Percentiles rank a stretch among this genome's conserved stretches.
phyloP scores from a whole-genome alignment of 1,139 yeast genomes.

The Pichia sp. region DNA sequence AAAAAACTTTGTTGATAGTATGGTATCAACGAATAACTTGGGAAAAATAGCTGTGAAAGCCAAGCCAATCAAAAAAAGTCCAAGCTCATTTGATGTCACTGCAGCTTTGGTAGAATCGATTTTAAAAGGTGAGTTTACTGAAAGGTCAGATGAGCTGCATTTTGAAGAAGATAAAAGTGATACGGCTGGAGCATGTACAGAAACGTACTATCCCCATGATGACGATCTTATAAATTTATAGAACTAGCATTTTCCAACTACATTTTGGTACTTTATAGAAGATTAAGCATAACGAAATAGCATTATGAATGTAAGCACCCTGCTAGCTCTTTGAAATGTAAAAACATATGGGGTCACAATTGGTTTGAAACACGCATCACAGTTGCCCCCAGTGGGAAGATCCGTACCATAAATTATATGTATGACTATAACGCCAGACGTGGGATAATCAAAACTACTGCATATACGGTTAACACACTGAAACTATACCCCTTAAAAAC shows the following conservation, averaged over 20 bases:
- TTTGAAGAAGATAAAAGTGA: neutral
- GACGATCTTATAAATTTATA: constrained; percentile 10
- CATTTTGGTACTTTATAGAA: no score
- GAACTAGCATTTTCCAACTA: neutral
- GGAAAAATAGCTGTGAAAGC: no score
- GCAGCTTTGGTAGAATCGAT: neutral
- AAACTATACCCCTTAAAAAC: no score
- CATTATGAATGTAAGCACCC: neutral
- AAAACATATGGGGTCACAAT: no score
- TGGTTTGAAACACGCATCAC: no score
- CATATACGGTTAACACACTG: no score
- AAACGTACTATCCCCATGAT: constrained; percentile 1
- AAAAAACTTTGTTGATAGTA: neutral
- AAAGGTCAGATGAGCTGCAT: neutral
- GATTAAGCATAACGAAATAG: neutral
- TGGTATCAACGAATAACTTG: no score
- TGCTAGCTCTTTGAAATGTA: no score
- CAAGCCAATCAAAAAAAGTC: neutral
- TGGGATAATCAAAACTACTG: no score
- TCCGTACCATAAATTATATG: no score
- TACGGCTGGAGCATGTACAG: neutral
- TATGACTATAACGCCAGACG: no score
- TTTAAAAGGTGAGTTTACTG: neutral
- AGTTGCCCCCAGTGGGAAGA: no score
- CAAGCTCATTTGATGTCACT: neutral